A percentile compares a stretch with the other conserved stretches of the same genome.
These are phyloP conservation scores for Tylopilus felleus DNA, from an alignment of 768 basidiomycete genomes.

Conservation along the genomic window DNA sequence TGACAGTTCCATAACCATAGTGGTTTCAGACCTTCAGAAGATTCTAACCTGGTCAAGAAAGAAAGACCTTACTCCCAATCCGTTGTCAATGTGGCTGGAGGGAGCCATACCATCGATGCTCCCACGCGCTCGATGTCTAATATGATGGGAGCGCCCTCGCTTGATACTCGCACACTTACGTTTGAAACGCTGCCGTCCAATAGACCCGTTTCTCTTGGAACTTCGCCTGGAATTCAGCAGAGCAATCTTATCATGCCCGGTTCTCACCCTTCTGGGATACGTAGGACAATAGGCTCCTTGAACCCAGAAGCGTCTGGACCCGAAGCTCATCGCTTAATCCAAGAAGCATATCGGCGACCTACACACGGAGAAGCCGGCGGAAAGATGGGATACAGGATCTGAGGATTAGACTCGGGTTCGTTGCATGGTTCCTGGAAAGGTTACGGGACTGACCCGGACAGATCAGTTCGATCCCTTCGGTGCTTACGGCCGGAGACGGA, in stretches of 20 bases:
- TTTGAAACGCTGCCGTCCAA: slow-evolving; percentile 4
- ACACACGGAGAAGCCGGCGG: slow-evolving; percentile 3
- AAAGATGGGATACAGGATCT: slow-evolving; percentile 10
- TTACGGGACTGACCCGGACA: not conserved
- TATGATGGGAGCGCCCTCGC: not conserved
- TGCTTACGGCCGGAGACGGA: not conserved
- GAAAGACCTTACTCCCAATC: not conserved
- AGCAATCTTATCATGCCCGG: not conserved
- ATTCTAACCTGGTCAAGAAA: not conserved
- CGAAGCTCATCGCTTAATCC: not conserved
- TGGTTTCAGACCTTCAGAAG: not conserved
- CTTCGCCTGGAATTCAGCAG: not conserved
- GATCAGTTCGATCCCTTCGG: slow-evolving; percentile 1
- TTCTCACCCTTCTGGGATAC: slow-evolving; percentile 9
- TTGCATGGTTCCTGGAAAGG: not conserved
- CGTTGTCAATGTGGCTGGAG: not conserved
- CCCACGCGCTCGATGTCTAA: slow-evolving; percentile 12
- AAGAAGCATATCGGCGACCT: slow-evolving; percentile 3
- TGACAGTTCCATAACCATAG: slow-evolving; percentile 3
- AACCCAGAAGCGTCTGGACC: slow-evolving; percentile 3
- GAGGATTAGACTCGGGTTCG: slow-evolving; percentile 14
- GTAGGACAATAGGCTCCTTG: not conserved
- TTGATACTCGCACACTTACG: not conserved
- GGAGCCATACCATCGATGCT: not conserved
- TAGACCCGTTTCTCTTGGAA: not conserved